Conservation (phyloP, 2,329 filamentous ascomycete genomes). For the Decorospora gaudefroyi region DNA sequence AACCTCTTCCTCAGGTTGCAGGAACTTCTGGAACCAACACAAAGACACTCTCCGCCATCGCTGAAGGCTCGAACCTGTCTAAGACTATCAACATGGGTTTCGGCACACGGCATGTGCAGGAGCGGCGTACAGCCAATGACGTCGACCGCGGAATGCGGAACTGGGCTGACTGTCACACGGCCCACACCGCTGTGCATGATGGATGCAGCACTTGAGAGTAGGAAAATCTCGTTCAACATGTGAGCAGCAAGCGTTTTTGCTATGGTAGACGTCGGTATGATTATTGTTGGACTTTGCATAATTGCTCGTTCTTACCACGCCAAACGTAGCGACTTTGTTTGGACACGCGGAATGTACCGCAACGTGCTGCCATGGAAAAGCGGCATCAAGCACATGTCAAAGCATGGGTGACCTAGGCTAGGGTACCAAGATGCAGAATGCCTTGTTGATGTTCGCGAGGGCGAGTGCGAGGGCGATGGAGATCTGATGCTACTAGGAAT, state of each 20-base stretch:
- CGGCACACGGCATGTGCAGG: slow-evolving; percentile 4
- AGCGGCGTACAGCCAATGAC: slow-evolving; percentile 9
- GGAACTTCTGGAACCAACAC: slow-evolving; percentile 83
- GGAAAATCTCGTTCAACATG: neutral
- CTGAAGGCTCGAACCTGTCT: slow-evolving; percentile 47
- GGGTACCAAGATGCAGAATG: too few species aligned
- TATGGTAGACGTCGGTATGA: too few species aligned
- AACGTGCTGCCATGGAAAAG: too few species aligned
- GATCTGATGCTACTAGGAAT: slow-evolving; percentile 17
- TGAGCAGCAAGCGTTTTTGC: too few species aligned
- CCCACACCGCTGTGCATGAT: slow-evolving; percentile 5
- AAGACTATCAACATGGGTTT: neutral
- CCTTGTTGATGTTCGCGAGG: too few species aligned
- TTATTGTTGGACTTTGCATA: too few species aligned
- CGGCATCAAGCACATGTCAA: too few species aligned
- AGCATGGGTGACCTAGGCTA: too few species aligned
- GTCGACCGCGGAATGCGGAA: slow-evolving; percentile 11
- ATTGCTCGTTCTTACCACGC: too few species aligned
- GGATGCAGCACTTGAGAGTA: slow-evolving; percentile 1
- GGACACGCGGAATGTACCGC: too few species aligned
- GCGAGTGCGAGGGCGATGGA: slow-evolving; percentile 12
- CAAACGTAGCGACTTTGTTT: too few species aligned
- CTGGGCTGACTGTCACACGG: neutral
- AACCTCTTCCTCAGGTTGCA: slow-evolving; percentile 61
- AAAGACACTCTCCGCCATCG: slow-evolving; percentile 70